Evolutionary conservation across 129 eudicot species (phyloP).

Genomic region (Chrysanthemum seticuspe): DNA sequence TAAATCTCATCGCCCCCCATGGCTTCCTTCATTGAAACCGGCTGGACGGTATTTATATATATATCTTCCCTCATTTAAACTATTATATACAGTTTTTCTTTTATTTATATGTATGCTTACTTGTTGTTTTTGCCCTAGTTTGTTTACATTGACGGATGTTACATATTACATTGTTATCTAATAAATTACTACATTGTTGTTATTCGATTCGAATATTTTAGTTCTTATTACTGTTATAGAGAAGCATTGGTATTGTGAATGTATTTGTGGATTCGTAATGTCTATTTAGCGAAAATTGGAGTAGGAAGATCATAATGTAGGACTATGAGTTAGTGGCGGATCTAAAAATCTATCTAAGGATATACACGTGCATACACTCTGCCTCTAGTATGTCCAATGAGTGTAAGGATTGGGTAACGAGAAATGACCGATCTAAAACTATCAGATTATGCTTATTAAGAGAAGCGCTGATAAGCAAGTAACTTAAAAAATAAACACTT

Average conservation of each 20-base stretch:
- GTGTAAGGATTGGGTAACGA: neutral
- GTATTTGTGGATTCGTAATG: neutral
- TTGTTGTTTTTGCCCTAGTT: slow-evolving; percentile 29
- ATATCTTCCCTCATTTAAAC: neutral
- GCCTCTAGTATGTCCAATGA: neutral
- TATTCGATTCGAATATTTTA: neutral
- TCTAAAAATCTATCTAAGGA: too few relatives aligned
- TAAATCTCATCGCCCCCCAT: slow-evolving; percentile 36
- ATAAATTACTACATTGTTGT: neutral
- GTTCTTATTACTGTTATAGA: neutral
- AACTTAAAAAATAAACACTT: too few relatives aligned
- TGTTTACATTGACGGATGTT: slow-evolving; percentile 7
- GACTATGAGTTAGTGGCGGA: too few relatives aligned
- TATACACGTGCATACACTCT: too few relatives aligned
- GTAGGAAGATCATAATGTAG: slow-evolving; percentile 8
- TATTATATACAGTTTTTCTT: neutral
- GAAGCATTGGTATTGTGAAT: slow-evolving; percentile 22
- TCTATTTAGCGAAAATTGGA: neutral
- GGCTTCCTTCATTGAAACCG: slow-evolving; percentile 73
- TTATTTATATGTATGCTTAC: slow-evolving; percentile 4
- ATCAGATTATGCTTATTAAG: too few relatives aligned
- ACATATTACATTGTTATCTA: neutral
- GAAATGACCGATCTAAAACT: neutral
- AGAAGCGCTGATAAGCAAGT: too few relatives aligned
- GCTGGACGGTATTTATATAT: slow-evolving; percentile 64